A percentile compares a stretch with the other conserved stretches of the same genome.
These are phyloP conservation scores for Hymenotorrendiella dingleyae DNA, from an alignment of 2,329 filamentous ascomycete genomes.

Conservation along the genomic window DNA sequence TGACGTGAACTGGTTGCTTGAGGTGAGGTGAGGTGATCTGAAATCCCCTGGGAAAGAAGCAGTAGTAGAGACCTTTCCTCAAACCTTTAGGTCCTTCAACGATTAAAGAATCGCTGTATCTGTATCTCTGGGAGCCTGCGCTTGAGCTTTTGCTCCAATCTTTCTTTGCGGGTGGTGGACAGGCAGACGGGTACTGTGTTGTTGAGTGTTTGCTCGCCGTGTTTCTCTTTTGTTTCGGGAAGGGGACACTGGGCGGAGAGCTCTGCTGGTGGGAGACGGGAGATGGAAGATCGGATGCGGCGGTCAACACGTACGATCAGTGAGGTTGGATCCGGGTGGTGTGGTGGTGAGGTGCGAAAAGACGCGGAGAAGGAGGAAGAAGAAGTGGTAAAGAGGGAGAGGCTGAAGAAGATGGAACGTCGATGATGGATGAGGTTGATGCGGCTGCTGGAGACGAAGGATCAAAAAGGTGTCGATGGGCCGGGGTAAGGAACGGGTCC, in stretches of 20 bases:
- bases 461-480: too few relatives aligned
- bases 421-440: not conserved
- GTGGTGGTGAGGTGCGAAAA: not conserved
- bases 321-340: too few relatives aligned
- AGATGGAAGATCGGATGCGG: not conserved
- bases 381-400: not conserved
- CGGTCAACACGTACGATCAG: not conserved
- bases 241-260: slow-evolving; percentile 13
- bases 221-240: slow-evolving; percentile 26
- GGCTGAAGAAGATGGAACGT: not conserved
- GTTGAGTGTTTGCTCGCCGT: slow-evolving; percentile 18
- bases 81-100: slow-evolving; percentile 31
- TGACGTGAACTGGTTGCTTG: slow-evolving; percentile 24
- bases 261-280: not conserved
- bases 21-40: slow-evolving; percentile 4
- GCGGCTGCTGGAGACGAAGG: too few relatives aligned
- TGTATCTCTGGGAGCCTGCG: not conserved
- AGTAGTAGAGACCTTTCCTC: slow-evolving; percentile 32
- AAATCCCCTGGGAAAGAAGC: slow-evolving; percentile 27
- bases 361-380: not conserved
- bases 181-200: slow-evolving; percentile 1
- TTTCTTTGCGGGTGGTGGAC: slow-evolving; percentile 1
- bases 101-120: slow-evolving; percentile 16
- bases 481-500: too few relatives aligned
- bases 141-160: not conserved